Conservation (phyloP, 805 yeast genomes). For the Starmerella davenportii region DNA sequence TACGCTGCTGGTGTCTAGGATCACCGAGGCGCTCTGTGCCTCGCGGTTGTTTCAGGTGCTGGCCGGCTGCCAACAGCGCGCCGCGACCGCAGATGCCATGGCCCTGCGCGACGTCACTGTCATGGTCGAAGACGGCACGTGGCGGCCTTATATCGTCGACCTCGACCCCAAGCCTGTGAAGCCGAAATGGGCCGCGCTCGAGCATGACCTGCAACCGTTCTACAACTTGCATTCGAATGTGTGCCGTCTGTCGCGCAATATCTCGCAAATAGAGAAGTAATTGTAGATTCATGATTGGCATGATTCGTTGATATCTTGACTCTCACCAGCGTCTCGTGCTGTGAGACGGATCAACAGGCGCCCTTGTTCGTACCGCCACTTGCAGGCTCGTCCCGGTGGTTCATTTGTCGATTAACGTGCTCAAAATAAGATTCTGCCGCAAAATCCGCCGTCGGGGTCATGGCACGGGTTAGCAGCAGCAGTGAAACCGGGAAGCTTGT, state of each 20-base stretch:
- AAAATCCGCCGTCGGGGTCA: too few species aligned
- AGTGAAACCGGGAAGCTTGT: too few species aligned
- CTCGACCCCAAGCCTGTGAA: conserved; percentile 32
- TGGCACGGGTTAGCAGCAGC: too few species aligned
- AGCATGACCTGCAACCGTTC: conserved; percentile 17
- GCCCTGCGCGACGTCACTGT: conserved; percentile 41
- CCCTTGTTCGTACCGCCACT: too few species aligned
- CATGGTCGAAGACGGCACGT: conserved; percentile 25
- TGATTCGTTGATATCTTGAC: too few species aligned
- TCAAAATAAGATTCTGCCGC: too few species aligned
- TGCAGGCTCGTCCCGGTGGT: too few species aligned
- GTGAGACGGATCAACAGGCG: too few species aligned
- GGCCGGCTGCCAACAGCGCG: conserved; percentile 17
- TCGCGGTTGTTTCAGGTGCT: conserved; percentile 18
- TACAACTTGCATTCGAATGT: conserved; percentile 3
- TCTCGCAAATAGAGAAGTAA: too few species aligned
- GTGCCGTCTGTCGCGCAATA: conserved; percentile 9
- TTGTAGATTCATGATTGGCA: too few species aligned
- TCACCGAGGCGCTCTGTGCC: conserved; percentile 10
- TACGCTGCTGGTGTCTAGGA: conserved; percentile 1
- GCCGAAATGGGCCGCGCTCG: conserved; percentile 33
- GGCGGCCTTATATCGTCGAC: conserved; percentile 32
- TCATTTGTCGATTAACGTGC: too few species aligned
- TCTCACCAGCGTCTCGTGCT: too few species aligned
- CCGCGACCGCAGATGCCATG: conserved; percentile 23